Conservation (phyloP, 768 basidiomycete species). For the Suillus brevipes region DNA sequence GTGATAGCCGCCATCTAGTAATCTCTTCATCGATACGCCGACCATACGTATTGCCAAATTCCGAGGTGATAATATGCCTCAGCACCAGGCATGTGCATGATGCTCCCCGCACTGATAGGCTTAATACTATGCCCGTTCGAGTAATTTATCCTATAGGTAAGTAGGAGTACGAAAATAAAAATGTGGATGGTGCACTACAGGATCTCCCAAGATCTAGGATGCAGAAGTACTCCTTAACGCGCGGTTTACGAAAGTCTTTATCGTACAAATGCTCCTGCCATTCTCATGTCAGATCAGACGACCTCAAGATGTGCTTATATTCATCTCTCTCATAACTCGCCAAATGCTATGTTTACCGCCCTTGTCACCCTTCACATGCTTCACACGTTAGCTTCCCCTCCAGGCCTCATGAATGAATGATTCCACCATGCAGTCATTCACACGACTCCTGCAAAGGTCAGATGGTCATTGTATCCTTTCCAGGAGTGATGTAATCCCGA, state of each 20-base stretch:
- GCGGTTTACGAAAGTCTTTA: neutral
- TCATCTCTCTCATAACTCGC: neutral
- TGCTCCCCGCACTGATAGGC: neutral
- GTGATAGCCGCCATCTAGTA: neutral
- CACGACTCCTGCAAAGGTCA: neutral
- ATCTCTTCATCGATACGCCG: neutral
- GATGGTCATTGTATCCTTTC: slow-evolving; percentile 1
- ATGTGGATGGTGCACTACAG: neutral
- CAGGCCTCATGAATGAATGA: neutral
- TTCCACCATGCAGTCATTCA: neutral
- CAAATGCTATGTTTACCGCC: neutral
- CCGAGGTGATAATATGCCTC: neutral
- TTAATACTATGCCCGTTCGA: neutral
- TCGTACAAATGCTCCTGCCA: neutral
- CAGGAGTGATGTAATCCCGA: slow-evolving; percentile 7
- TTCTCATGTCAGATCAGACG: slow-evolving; percentile 4
- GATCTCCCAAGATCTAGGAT: neutral
- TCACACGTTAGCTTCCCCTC: neutral
- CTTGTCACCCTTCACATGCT: neutral
- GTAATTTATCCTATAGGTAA: neutral
- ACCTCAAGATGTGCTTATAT: neutral
- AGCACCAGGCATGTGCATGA: neutral
- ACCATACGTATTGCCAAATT: neutral
- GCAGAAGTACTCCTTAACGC: neutral
- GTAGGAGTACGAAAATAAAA: neutral